Percentiles rank a stretch among this genome's conserved stretches.
Conservation (phyloP, 2,329 filamentous ascomycete species). For the Coniochaeta pulveracea region DNA sequence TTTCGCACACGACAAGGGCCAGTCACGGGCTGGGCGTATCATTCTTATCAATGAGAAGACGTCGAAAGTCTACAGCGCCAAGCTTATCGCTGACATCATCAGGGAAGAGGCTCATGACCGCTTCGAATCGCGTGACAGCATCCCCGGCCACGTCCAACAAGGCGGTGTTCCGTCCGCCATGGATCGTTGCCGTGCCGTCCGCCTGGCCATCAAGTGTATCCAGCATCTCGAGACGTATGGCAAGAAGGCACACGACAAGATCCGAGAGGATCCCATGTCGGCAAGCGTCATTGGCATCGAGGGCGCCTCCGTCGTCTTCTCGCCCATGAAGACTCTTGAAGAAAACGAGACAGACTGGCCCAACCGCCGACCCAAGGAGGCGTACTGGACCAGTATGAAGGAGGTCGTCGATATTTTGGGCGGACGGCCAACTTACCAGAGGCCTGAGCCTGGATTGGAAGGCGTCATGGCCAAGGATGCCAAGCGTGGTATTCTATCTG, state of each 20-base stretch:
- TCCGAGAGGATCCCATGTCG: constrained; percentile 63
- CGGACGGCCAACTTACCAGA: constrained; percentile 49
- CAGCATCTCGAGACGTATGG: constrained; percentile 77
- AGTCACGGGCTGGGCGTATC: constrained; percentile 81
- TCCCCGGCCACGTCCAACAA: constrained; percentile 90
- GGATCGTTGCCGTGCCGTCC: constrained; percentile 86
- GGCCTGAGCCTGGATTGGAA: constrained; percentile 35
- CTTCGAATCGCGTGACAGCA: constrained; percentile 85
- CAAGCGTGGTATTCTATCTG: constrained; percentile 49
- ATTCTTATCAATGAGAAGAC: constrained; percentile 97
- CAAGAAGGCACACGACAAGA: constrained; percentile 51
- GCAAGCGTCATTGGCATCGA: constrained; percentile 83
- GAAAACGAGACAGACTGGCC: constrained; percentile 85
- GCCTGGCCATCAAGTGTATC: constrained; percentile 88
- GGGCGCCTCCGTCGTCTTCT: constrained; percentile 82
- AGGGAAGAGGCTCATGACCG: constrained; percentile 83
- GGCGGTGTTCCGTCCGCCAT: constrained; percentile 87
- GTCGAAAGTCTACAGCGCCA: constrained; percentile 79
- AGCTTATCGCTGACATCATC: constrained; percentile 92
- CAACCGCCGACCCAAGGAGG: constrained; percentile 70
- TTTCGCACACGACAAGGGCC: constrained; percentile 76
- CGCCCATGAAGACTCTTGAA: constrained; percentile 70
- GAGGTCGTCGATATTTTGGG: constrained; percentile 75
- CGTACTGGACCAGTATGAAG: constrained; percentile 78
- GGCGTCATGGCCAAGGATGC: constrained; percentile 48